Evolutionary conservation across 2,329 filamentous ascomycete genomes (phyloP), one percentile per base, ranked within the genome.

Genomic region (Camptophora hylomeconis): DNA sequence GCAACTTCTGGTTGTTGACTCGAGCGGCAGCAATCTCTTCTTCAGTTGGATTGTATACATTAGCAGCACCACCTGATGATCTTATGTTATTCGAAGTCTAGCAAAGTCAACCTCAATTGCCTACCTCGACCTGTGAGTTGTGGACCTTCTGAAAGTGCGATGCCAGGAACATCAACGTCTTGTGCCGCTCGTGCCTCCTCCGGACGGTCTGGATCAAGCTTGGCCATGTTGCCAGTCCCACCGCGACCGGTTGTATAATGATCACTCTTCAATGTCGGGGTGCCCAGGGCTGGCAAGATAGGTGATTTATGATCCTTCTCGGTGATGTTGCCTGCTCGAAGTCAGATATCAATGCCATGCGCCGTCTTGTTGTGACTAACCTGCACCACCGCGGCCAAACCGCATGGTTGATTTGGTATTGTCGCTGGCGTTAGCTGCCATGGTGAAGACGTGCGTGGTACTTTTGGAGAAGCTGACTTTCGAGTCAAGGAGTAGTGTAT

Each of bases 191-290:
- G 77, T 19, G 86, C 82, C 50, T 81, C 49, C 38, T 69, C 65
- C 6, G 72, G 67, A 38, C 60, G 72, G 22, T 64, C 58, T 3
- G 76, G 72, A 45, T 89, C 77, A 38, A 72, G 72, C 49, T 77
- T 75, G 26, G 79, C 74, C 78, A 93, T 92, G 61, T 92, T 93
- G 36, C 84, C 84, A 4, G 71, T 75, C 37, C 86, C 86, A 32
- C 86, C 86, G 28, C 86, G 80, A 32, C 86, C 86, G 3, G 86
- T 94, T 12, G 86, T 93, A 49, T 87, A 84, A 41, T 81, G 65
- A n/a, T 79, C 60, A 25, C 70, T 70, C 60, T 92, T 93, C 50
- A 95, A 71, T 8, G 72, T 79, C 1, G 86, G 86, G 2, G 84
- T 93, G 46, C 76, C 61, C 39, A 92, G 72, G 47, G 87, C 80